These are phyloP conservation scores for Arthromyces matolae DNA, from an alignment of 768 basidiomycete species.

Conservation along the genomic window DNA sequence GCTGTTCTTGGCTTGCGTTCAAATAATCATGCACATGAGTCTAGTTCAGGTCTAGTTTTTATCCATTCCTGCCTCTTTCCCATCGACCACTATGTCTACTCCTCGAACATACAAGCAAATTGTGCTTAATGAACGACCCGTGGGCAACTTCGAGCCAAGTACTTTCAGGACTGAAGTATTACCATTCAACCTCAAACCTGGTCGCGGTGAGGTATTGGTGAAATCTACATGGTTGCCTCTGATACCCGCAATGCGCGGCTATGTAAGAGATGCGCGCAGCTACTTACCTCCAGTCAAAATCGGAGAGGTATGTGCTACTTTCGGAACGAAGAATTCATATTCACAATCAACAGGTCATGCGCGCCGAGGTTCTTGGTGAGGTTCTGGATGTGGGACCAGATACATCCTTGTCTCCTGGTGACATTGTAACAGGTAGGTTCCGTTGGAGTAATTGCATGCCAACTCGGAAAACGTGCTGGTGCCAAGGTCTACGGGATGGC, in stretches of 20 bases:
- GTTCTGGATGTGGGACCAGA: constrained; percentile 56
- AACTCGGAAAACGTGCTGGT: constrained; percentile 74
- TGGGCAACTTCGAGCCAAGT: constrained; percentile 58
- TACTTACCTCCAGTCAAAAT: constrained; percentile 72
- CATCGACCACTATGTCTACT: constrained; percentile 6
- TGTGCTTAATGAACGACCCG: constrained; percentile 74
- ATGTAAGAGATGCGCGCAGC: constrained; percentile 67
- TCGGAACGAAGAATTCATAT: not conserved
- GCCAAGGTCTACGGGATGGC: constrained; percentile 88
- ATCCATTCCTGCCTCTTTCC: not conserved
- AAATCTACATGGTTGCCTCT: constrained; percentile 74
- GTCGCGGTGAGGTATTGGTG: constrained; percentile 59
- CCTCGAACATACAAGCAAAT: constrained; percentile 53
- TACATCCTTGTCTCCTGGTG: constrained; percentile 59
- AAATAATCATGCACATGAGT: not conserved
- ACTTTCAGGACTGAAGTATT: constrained; percentile 67
- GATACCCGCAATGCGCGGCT: constrained; percentile 89
- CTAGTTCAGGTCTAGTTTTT: not conserved
- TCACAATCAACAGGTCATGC: constrained; percentile 77
- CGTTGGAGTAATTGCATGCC: constrained; percentile 80
- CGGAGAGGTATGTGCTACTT: constrained; percentile 48
- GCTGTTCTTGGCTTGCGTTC: not conserved
- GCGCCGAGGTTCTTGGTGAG: constrained; percentile 61
- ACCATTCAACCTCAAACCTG: constrained; percentile 52
- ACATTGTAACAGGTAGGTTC: constrained; percentile 79